Evolutionary conservation across 495 filamentous ascomycete species (phyloP), one percentile per base, ranked within the genome.

Genomic region (Penicillium waksmanii): DNA sequence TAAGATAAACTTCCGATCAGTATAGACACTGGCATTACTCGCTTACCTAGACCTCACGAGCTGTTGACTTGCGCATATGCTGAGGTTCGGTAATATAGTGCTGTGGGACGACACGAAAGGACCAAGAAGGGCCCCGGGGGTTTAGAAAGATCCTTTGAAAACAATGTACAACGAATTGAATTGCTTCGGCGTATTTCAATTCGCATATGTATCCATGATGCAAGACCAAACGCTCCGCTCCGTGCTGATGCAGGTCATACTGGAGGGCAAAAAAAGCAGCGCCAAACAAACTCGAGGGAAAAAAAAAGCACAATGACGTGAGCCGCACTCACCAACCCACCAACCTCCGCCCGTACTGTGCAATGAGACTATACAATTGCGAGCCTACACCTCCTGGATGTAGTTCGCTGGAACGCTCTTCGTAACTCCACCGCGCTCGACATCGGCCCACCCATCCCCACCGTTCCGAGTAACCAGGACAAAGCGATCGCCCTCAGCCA

Each of bases 381-480:
- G 10, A 38, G 17, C 53, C 66, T 74, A 80, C 53, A 93, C 85
- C 68, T 85, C 85, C 72, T 92, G 90, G 56, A 98, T 84, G 75
- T 97, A 98, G 73, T 91, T 95, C 46, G 93, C 92, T 15, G 94
- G 94, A 50, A 98, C 94, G 69, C 91, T 96, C 77, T 88, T 93
- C n/a, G 88, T 91, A 44, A 84, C 75, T n/a, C 95, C 95, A 23
- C 88, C 90, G 60, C 89, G 89, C 79, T 97, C 95, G 13, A 98
- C 95, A 76, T 97, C 94, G 10, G 88, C 91, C 95, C 95, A 98
- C 13, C 95, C 95, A 77, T 97, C 95, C 1, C 95, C 95, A 11
- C 85, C 80, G 70, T 98, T 92, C 43, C 86, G 84, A 62, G 82
- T 91, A 44, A 96, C 85, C 40, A 97, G 72, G 19, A 97, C 95